Base-by-base conservation (phyloP, 164 flowering plant species). In the Euptelea pleiosperma region DNA sequence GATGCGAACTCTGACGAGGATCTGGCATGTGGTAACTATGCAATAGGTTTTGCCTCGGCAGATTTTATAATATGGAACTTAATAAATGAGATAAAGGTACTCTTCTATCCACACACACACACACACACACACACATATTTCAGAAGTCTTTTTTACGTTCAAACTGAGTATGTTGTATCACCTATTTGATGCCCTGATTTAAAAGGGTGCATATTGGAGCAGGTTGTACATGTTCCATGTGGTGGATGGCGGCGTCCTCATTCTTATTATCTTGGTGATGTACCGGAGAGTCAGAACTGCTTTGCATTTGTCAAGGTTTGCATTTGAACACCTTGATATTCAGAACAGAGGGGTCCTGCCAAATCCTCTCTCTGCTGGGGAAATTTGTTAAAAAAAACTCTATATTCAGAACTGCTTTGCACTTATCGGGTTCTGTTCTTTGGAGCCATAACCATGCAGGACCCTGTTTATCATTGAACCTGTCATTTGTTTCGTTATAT, bases 221-320 rank as follows among this genome's bases (percentile, higher is more conserved):
- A 93, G 99, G 80, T 86, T 57, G 44, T 79, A 36, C 84, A 77
- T 68, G 69, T 94, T 70, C 68, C 86, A 57, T 94, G 99, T 78
- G 99, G 99, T 66, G 99, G 99, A 68, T 94, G 99, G 99, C 82
- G 99, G 28, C 93, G 99, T 41, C 99, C 99, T 60, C 82, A 88
- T 82, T 83, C 96, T 50, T 85, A 75, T 73, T 78, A 71, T 73
- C 80, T 94, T 61, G 96, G 97, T 55, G 76, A 76, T 52, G 57
- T 73, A 52, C 90, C 99, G 52, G 96, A 88, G 63, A 57, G 64
- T 58, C 77, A 69, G 41, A 76, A 76, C 57, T 89, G 95, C 73
- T 86, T 94, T 81, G 91, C 89, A 15, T 94, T 66, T 78, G 87
- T 94, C 43, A 94, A 94, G 97, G 99, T 87, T 36, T 36, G 57